phyloP scores from a whole-genome alignment of 352 stramenopile genomes.

The Pythium sukuiense region DNA sequence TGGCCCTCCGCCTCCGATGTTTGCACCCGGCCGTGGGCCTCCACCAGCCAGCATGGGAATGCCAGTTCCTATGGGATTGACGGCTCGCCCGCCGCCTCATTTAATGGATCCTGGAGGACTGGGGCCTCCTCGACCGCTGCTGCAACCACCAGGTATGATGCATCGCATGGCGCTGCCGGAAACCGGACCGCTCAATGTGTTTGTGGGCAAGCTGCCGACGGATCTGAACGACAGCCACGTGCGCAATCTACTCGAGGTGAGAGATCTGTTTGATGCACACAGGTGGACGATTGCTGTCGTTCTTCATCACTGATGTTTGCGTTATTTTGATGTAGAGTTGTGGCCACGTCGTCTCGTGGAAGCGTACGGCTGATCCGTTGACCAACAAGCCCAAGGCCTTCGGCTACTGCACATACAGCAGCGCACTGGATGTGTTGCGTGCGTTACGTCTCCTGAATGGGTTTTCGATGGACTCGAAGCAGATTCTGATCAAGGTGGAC shows the following conservation, averaged over 20 bases:
- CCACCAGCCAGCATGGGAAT: background rate
- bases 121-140: slow-evolving; percentile 6
- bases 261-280: background rate
- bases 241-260: slow-evolving; percentile 51
- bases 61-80: background rate
- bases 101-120: background rate
- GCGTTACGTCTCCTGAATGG: slow-evolving; percentile 45
- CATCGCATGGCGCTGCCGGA: slow-evolving; percentile 20
- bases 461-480: slow-evolving; percentile 42
- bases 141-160: slow-evolving; percentile 18
- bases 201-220: slow-evolving; percentile 53
- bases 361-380: slow-evolving; percentile 45
- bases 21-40: slow-evolving; percentile 8
- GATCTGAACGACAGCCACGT: slow-evolving; percentile 58
- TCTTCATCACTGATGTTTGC: background rate
- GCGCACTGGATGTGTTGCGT: slow-evolving; percentile 38
- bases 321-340: slow-evolving; percentile 30
- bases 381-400: slow-evolving; percentile 45
- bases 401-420: slow-evolving; percentile 46
- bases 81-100: background rate
- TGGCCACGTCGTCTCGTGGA: slow-evolving; percentile 45
- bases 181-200: slow-evolving; percentile 39
- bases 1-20: slow-evolving; percentile 5
- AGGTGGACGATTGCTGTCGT: background rate
- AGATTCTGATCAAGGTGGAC: slow-evolving; percentile 49